Evolutionary conservation across 2,329 filamentous ascomycete species (phyloP), one percentile per base, ranked within the genome.

Genomic region (Aspergillus uvarum): DNA sequence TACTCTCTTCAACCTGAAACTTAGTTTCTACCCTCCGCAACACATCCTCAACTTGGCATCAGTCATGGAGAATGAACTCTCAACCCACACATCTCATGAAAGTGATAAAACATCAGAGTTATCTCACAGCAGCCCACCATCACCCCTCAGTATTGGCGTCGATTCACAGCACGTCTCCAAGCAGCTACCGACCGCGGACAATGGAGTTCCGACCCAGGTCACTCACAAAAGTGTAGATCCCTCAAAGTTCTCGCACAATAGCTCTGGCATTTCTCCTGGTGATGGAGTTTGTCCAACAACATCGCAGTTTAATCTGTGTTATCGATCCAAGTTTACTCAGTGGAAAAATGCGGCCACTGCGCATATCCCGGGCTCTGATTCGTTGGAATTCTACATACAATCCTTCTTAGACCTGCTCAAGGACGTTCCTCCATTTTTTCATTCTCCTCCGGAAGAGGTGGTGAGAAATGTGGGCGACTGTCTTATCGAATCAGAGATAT

Each of bases 391-490:
- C 38, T 51, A 57, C 42, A 56, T 59, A 26, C 14, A 48, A 8
- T 47, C 50, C 32, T 64, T 65, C 47, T 32, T 67, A 4, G n/a
- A 54, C 22, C 50, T 65, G 2, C 51, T 64, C n/a, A 31, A 59
- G 24, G 35, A 63, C 50, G 53, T 67, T n/a, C 63, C 63, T 47
- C 51, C 35, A 2, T 56, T 61, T 32, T 50, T 55, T 38, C 26
- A 52, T 31, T 3, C 12, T 12, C 51, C 38, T 2, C 59, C 51
- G 11, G 35, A 51, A 4, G 7, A 16, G 11, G 32, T 52, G 21
- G 19, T 22, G 2, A 5, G 16, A n/a, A 6, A 32, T 24, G 1
- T 55, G 22, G 42, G 47, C 55, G 3, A 22, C 50, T 31, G 8
- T 61, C 2, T 54, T 19, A 10, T 59, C 56, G 16, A 44, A 26